Percentiles rank a stretch among this genome's conserved stretches.
Evolutionary conservation across 345 rosid species (phyloP).

Genomic region (Salix dunnii): DNA sequence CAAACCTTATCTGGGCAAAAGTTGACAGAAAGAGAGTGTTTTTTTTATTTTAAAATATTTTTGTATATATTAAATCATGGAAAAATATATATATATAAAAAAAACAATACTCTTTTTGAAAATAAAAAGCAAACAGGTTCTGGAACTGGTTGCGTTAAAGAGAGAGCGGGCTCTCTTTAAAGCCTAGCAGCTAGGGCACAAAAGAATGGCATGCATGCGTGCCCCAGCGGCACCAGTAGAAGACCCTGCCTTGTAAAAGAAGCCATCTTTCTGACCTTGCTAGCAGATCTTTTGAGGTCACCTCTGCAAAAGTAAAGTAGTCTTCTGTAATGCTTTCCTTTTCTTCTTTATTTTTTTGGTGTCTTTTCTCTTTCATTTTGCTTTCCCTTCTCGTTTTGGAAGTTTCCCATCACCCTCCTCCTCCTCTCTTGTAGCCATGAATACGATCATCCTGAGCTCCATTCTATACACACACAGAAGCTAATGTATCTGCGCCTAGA

Average conservation of each 20-base stretch:
- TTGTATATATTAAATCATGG: too few relatives aligned
- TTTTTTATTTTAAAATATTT: too few relatives aligned
- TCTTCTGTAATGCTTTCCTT: not conserved
- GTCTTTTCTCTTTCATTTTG: slow-evolving; percentile 13
- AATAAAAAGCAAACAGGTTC: too few relatives aligned
- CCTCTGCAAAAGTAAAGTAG: slow-evolving; percentile 9
- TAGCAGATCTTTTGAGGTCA: slow-evolving; percentile 18
- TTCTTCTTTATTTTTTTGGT: slow-evolving; percentile 7
- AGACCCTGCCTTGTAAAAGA: slow-evolving; percentile 16
- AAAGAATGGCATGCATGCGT: slow-evolving; percentile 33
- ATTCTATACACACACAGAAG: too few relatives aligned
- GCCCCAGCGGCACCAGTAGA: slow-evolving; percentile 11
- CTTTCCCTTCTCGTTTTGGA: slow-evolving; percentile 33
- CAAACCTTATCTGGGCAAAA: slow-evolving; percentile 43
- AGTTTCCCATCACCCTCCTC: slow-evolving; percentile 33
- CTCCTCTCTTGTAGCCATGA: not conserved
- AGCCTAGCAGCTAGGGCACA: slow-evolving; percentile 1
- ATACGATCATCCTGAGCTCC: not conserved
- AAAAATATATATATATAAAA: too few relatives aligned
- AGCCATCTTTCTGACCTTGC: slow-evolving; percentile 13
- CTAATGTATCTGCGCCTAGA: too few relatives aligned
- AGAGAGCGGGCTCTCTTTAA: not conserved
- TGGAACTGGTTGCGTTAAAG: not conserved
- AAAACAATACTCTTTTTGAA: too few relatives aligned
- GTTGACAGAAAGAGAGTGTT: not conserved